Evolutionary conservation across 208 protist genomes (phyloP).

Genomic region (Leishmania gerbilli): DNA sequence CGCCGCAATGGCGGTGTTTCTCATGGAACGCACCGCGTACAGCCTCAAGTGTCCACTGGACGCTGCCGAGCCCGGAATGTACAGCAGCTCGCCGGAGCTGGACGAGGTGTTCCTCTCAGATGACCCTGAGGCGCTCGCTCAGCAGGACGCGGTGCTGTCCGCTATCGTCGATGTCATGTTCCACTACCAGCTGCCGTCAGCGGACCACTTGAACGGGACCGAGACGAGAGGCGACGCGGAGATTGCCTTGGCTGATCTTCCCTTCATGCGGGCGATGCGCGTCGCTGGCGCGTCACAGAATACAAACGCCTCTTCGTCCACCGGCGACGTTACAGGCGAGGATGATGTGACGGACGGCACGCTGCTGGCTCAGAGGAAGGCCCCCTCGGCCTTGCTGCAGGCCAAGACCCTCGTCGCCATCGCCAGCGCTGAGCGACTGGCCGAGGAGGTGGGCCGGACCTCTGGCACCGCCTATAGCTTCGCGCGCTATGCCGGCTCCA

Average conservation of each 20-base stretch:
- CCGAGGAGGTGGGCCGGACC: constrained; percentile 31
- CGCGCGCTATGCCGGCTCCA: constrained; percentile 18
- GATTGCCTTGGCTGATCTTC: constrained; percentile 27
- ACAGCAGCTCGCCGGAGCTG: constrained; percentile 73
- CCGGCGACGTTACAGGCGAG: background rate
- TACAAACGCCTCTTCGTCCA: background rate
- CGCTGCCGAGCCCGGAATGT: constrained; percentile 56
- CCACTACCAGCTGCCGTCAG: constrained; percentile 36
- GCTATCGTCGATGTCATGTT: constrained; percentile 65
- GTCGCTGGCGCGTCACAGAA: background rate
- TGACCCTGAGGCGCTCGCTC: constrained; percentile 28
- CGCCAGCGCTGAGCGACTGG: constrained; percentile 29
- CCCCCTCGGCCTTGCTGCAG: constrained; percentile 28
- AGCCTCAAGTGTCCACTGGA: constrained; percentile 81
- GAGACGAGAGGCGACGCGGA: constrained; percentile 13
- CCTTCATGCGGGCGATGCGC: constrained; percentile 36
- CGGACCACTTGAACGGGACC: constrained; percentile 11
- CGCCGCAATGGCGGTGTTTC: constrained; percentile 85
- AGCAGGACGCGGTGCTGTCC: constrained; percentile 56
- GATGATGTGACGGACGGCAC: constrained; percentile 3
- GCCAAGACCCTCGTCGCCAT: constrained; percentile 32
- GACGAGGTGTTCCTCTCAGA: constrained; percentile 74
- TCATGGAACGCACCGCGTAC: constrained; percentile 88
- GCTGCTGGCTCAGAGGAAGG: constrained; percentile 29
- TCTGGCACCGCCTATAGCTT: constrained; percentile 33